A percentile compares a stretch with the other conserved stretches of the same genome.
These are phyloP conservation scores for Diaporthe humulicola DNA, from an alignment of 2,329 filamentous ascomycete genomes.

Conservation along the genomic window DNA sequence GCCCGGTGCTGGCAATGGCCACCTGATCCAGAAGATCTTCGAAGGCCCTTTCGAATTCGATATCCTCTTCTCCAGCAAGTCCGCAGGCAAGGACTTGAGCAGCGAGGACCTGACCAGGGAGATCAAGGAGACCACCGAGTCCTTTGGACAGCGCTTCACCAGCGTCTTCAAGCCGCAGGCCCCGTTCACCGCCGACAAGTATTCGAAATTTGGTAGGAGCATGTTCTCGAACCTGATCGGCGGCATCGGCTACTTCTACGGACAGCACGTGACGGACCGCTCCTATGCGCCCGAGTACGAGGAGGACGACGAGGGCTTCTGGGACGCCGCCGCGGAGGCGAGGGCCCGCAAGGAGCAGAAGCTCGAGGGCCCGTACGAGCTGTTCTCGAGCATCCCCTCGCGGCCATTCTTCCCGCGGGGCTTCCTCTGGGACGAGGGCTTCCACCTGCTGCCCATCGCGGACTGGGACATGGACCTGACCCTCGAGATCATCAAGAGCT, in stretches of 20 bases:
- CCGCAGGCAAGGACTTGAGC: constrained; percentile 67
- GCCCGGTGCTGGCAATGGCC: constrained; percentile 81
- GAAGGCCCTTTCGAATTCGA: constrained; percentile 94
- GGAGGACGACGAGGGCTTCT: constrained; percentile 95
- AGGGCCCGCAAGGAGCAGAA: constrained; percentile 76
- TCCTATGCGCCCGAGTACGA: constrained; percentile 95
- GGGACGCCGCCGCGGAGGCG: constrained; percentile 90
- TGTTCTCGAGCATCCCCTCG: constrained; percentile 93
- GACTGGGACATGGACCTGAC: constrained; percentile 96
- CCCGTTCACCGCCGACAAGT: constrained; percentile 81
- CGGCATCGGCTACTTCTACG: constrained; percentile 95
- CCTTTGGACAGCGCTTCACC: constrained; percentile 82
- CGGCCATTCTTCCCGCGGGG: constrained; percentile 96
- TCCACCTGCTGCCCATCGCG: constrained; percentile 89
- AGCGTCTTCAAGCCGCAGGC: constrained; percentile 79
- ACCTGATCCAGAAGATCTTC: constrained; percentile 92
- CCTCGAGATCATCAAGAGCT: constrained; percentile 90
- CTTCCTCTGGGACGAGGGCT: constrained; percentile 98
- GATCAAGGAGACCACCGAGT: constrained; percentile 74
- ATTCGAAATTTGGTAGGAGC: constrained; percentile 84
- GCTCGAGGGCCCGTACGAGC: constrained; percentile 84
- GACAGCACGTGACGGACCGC: constrained; percentile 87
- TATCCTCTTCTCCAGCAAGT: constrained; percentile 87
- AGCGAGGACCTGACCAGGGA: constrained; percentile 77
- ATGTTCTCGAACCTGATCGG: constrained; percentile 96